Conservation (phyloP, 352 stramenopile species). For the Phytophthora ramorum region DNA sequence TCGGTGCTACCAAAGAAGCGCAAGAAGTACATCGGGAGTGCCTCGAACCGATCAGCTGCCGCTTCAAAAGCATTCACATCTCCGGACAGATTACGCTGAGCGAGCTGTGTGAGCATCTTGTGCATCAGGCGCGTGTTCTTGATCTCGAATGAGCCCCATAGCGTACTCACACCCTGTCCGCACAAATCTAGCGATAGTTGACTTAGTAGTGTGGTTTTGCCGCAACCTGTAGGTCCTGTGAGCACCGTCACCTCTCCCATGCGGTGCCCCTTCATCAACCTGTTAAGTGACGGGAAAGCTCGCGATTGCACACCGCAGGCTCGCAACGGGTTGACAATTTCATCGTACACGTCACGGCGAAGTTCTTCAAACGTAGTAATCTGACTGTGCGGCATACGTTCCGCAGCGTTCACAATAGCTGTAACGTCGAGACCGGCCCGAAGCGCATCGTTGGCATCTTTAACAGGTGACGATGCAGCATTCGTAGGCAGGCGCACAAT, state of each 20-base stretch:
- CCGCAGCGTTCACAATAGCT: conserved; percentile 82
- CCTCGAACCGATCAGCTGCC: conserved; percentile 92
- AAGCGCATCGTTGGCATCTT: conserved; percentile 99
- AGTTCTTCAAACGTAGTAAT: conserved; percentile 96
- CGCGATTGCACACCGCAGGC: conserved; percentile 93
- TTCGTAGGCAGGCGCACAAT: conserved; percentile 87
- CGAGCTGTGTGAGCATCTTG: conserved; percentile 98
- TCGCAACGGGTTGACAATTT: conserved; percentile 95
- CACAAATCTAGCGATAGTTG: conserved; percentile 92
- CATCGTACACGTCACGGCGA: conserved; percentile 92
- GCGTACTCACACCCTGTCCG: conserved; percentile 96
- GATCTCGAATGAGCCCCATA: conserved; percentile 99
- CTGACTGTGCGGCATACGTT: conserved; percentile 91
- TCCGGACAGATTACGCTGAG: conserved; percentile 67
- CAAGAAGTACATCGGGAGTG: conserved; percentile 98
- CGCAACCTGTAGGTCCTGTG: conserved; percentile 96
- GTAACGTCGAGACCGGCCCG: conserved; percentile 89
- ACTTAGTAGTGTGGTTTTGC: conserved; percentile 95
- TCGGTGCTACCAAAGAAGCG: conserved; percentile 98
- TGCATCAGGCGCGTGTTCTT: conserved; percentile 97
- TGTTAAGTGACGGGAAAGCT: conserved; percentile 95
- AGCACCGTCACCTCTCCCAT: conserved; percentile 98
- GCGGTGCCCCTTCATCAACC: conserved; percentile 97
- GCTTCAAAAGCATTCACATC: conserved; percentile 84
- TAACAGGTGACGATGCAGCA: conserved; percentile 62